These are phyloP conservation scores for Drosera spatulata DNA, from an alignment of 179 eudicot genomes.

Conservation along the genomic window DNA sequence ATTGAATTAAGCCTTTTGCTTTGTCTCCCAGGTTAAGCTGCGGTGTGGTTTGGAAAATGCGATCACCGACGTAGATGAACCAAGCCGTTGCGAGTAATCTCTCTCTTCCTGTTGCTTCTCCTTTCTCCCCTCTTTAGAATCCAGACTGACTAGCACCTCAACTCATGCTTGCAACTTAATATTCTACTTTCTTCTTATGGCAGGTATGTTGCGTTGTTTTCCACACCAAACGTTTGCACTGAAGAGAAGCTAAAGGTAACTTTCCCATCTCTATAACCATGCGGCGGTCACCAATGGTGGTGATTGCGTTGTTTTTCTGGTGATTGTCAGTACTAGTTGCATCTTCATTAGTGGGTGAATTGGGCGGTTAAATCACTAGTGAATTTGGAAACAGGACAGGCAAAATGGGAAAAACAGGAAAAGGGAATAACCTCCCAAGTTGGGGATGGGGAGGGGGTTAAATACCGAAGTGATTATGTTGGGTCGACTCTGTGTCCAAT, in stretches of 20 bases:
- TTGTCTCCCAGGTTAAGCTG: slow-evolving; percentile 56
- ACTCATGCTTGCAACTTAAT: not conserved
- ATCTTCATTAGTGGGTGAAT: too few relatives aligned
- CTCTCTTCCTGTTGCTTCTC: slow-evolving; percentile 9
- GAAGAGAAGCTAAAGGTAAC: slow-evolving; percentile 87
- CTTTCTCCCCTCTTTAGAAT: not conserved
- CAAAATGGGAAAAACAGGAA: too few relatives aligned
- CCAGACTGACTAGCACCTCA: not conserved
- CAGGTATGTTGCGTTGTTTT: slow-evolving; percentile 78
- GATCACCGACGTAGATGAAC: slow-evolving; percentile 85
- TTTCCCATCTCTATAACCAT: not conserved
- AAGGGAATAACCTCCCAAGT: too few relatives aligned
- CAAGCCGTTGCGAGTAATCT: slow-evolving; percentile 98
- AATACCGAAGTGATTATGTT: not conserved
- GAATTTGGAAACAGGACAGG: too few relatives aligned
- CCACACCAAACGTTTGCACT: slow-evolving; percentile 71
- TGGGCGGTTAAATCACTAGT: too few relatives aligned
- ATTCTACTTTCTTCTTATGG: slow-evolving; percentile 6
- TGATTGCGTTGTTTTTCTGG: too few relatives aligned
- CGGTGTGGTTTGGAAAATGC: slow-evolving; percentile 91
- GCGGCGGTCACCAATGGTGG: too few relatives aligned
- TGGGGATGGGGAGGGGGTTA: too few relatives aligned
- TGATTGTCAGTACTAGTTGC: too few relatives aligned
- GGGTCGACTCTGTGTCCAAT: not conserved
- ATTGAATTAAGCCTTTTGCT: not conserved